Base-by-base conservation (phyloP, 495 filamentous ascomycete genomes). In the Penicillium fimorum region DNA sequence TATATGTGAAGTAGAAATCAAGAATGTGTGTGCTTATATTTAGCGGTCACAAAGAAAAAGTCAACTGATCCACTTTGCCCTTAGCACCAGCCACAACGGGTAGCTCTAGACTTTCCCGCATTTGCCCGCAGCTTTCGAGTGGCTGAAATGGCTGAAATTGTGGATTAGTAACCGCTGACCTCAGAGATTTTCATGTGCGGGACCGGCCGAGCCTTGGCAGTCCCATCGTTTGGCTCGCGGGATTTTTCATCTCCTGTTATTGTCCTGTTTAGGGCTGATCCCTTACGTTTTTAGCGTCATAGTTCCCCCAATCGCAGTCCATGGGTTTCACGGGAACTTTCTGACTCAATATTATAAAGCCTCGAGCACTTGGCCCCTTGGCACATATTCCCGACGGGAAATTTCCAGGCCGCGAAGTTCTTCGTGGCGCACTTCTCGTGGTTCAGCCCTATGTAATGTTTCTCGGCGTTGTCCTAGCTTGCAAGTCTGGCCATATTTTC, bases 11-110 rank as follows among this genome's bases (percentile, higher is more conserved):
- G 47, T 29, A 56, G 41, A 51, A 60, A 56, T 38, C 20, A 32
- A 32, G 53, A 59, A 55, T 58, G 55, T 53, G 48, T 35, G 55
- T 32, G 25, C 15, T 24, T 25, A 35, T 48, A 48, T 17, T n/a
- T 13, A 8, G 46, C 47, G 47, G 50, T 52, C 40, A 41, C 40
- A 41, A 9, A 9, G 24, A 20, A 54, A 54, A 54, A 54, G 43
- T 47, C n/a, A 25, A 30, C 30, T 20, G 43, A 49, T 30, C 47
- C 32, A n/a, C n/a, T 38, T 10, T 15, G 33, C 27, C 48, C 10
- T 20, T 13, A 2, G 10, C 3, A 18, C 5, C 32, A 27, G 13
- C 33, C 48, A 5, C 22, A 38, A 40, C 25, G 33, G 48, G 35
- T 22, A 33, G 35, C 24, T 30, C 49, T 41, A 25, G 35, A 51